Evolutionary conservation across 139 green algal genomes (phyloP).

Genomic region (Haematococcus lacustris): DNA sequence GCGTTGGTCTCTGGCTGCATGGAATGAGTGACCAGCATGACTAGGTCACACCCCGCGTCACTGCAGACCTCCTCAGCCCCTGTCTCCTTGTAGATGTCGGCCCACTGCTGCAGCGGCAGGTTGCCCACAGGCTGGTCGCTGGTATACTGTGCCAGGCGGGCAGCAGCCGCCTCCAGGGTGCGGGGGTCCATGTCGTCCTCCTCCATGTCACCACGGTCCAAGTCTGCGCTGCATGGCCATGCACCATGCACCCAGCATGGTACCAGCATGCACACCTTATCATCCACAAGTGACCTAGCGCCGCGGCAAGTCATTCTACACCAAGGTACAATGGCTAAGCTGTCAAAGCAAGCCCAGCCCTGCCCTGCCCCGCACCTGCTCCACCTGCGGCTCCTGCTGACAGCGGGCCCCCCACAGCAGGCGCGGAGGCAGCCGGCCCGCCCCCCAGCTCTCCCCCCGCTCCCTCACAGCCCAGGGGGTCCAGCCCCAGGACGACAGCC

Average conservation of each 20-base stretch:
- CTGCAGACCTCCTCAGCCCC: constrained; percentile 44
- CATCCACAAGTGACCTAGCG: too few relatives aligned
- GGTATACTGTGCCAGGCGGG: constrained; percentile 52
- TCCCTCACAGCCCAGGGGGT: too few relatives aligned
- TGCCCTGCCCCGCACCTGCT: neutral
- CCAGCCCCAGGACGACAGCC: neutral
- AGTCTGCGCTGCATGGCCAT: neutral
- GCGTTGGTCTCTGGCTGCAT: neutral
- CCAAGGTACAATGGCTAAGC: too few relatives aligned
- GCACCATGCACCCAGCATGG: neutral
- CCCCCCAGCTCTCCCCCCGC: neutral
- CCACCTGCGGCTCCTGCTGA: neutral
- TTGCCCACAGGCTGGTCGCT: constrained; percentile 23
- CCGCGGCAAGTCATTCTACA: too few relatives aligned
- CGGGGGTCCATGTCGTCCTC: constrained; percentile 46
- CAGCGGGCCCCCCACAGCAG: too few relatives aligned
- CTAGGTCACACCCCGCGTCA: constrained; percentile 25
- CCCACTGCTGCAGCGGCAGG: constrained; percentile 46
- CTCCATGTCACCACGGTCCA: neutral
- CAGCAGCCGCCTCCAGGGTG: constrained; percentile 48
- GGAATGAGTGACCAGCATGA: neutral
- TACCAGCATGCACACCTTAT: too few relatives aligned
- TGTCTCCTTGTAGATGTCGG: constrained; percentile 55
- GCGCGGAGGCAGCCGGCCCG: neutral
- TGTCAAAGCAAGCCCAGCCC: too few relatives aligned